A percentile compares a stretch with the other conserved stretches of the same genome.
Conservation (phyloP, 208 protist species). For the Vickermania spadyakhi region DNA sequence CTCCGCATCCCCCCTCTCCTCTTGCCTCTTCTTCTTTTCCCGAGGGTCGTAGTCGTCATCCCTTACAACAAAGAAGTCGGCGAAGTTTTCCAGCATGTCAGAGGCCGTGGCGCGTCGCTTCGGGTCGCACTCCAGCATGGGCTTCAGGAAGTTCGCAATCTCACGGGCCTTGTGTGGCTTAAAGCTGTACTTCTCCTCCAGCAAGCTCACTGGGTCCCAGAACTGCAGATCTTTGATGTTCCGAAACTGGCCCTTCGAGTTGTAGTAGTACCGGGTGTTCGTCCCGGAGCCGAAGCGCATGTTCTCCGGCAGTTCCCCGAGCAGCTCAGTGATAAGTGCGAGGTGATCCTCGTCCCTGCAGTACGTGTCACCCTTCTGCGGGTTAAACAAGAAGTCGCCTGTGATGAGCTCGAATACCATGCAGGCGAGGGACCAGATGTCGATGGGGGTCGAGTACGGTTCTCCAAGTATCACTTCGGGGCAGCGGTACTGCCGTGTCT, state of each 20-base stretch:
- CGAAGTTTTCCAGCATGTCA: conserved; percentile 71
- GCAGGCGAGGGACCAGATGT: conserved; percentile 91
- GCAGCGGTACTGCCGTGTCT: conserved; percentile 90
- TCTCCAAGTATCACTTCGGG: conserved; percentile 91
- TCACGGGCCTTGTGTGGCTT: conserved; percentile 75
- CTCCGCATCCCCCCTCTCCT: conserved; percentile 5
- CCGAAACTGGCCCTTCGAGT: conserved; percentile 52
- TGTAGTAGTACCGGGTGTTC: conserved; percentile 81
- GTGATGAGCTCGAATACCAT: conserved; percentile 94
- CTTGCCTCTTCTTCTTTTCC: conserved; percentile 5
- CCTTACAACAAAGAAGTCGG: conserved; percentile 74
- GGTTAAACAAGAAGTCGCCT: conserved; percentile 92
- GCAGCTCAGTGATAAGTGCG: conserved; percentile 91
- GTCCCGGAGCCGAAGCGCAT: conserved; percentile 78
- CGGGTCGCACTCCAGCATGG: conserved; percentile 91
- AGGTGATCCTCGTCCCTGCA: conserved; percentile 90
- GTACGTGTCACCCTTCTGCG: conserved; percentile 86
- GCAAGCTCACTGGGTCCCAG: conserved; percentile 79
- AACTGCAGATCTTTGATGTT: conserved; percentile 79
- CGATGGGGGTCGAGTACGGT: conserved; percentile 72
- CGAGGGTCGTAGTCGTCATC: conserved; percentile 80
- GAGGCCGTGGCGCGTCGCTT: conserved; percentile 78
- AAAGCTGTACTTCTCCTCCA: conserved; percentile 92
- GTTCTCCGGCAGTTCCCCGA: conserved; percentile 83
- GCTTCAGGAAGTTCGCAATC: conserved; percentile 91